These are phyloP conservation scores for Cytospora mali DNA, from an alignment of 2,329 filamentous ascomycete genomes.

Conservation along the genomic window DNA sequence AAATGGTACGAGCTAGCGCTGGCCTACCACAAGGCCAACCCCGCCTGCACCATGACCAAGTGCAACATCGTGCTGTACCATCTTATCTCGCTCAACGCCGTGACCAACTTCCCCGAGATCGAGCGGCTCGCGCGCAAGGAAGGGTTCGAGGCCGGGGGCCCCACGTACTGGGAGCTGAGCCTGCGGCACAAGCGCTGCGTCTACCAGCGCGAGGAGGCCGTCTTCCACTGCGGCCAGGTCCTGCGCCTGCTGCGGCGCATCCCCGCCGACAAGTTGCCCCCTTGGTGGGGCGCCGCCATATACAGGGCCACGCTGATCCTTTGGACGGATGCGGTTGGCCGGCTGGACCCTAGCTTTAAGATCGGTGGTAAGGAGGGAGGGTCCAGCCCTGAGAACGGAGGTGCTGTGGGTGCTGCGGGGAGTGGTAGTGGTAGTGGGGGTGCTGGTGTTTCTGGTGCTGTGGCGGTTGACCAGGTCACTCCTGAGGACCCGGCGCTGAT, in stretches of 20 bases:
- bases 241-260: slow-evolving; percentile 63
- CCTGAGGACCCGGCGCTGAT: slow-evolving; percentile 44
- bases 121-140: slow-evolving; percentile 68
- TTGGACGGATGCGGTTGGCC: slow-evolving; percentile 62
- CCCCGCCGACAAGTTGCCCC: slow-evolving; percentile 61
- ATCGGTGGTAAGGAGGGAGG: slow-evolving; percentile 28
- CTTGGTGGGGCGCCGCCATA: slow-evolving; percentile 72
- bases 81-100: slow-evolving; percentile 68
- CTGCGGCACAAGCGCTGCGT: slow-evolving; percentile 65
- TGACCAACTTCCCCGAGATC: slow-evolving; percentile 68
- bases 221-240: slow-evolving; percentile 70
- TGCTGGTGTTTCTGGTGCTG: background rate
- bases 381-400: slow-evolving; percentile 5
- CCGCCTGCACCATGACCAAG: slow-evolving; percentile 60
- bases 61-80: slow-evolving; percentile 72
- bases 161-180: slow-evolving; percentile 54
- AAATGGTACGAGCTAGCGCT: slow-evolving; percentile 70
- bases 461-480: slow-evolving; percentile 45
- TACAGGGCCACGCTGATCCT: slow-evolving; percentile 68
- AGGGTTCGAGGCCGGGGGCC: slow-evolving; percentile 48
- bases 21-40: slow-evolving; percentile 56
- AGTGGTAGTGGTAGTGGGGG: background rate
- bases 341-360: slow-evolving; percentile 48
- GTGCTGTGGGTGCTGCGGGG: background rate
- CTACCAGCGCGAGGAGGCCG: slow-evolving; percentile 62